Base-by-base conservation (phyloP, 148 eudicot species). In the Suaeda aralocaspica region DNA sequence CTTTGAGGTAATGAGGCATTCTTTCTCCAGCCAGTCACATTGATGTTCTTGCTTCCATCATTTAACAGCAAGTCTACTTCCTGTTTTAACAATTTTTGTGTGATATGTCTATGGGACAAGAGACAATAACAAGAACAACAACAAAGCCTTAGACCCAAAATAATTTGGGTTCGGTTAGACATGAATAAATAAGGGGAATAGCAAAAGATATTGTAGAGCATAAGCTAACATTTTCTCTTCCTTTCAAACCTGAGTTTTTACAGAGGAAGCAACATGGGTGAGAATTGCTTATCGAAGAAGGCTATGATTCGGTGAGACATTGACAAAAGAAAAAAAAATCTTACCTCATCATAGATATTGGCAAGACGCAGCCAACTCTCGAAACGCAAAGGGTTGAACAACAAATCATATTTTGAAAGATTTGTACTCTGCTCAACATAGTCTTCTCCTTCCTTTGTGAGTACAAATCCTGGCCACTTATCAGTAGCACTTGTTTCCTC, bases 361-460 rank as follows among this genome's bases (percentile, higher is more conserved):
- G 99, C 97, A 78, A 94, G 96, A 56, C 89, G 83, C 75, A 89
- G 86, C 99, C 99, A 94, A 81, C 99, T 91, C 84, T 94, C 97
- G 72, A 91, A 84, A 45, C 91, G 97, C 67, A 84, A 64, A 53
- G 97, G 99, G 68, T 89, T 94, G 78, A 86, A 94, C 75, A 91
- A 72, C 65, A 94, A 76, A 78, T 94, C 99, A 84, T 89, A 94
- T 79, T 94, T 94, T 71, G 86, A 91, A 72, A 94, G 93, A 29
- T 83, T 91, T 64, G 99, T 91, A 75, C 83, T 89, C 70, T 94
- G 90, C 72, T 87, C 85, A 50, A 91, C 91, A 80, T 91, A 94
- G 36, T 91, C 96, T 73, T 87, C 97, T 71, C 99, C 99, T 86
- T 94, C 99, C 74, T 94, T 94, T 33, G 96, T 91, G 59, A 94